Percentiles rank a stretch among this genome's conserved stretches.
phyloP scores from a whole-genome alignment of 495 filamentous ascomycete genomes.

The Aspergillus steynii region DNA sequence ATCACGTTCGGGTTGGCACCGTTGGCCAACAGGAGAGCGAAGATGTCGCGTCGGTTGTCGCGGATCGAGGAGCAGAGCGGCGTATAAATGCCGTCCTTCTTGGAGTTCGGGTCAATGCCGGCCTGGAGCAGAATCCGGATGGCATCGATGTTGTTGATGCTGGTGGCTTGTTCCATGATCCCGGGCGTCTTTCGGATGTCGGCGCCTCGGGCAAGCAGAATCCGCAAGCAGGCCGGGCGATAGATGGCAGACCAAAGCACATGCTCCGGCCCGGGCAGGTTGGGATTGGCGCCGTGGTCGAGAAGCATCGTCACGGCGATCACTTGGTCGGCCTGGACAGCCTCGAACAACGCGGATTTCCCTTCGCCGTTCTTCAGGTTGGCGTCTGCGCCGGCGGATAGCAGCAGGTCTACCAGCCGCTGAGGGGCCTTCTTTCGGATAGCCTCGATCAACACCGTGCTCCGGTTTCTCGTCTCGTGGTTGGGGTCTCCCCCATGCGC shows the following conservation, averaged over 20 bases:
- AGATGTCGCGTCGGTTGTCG: slow-evolving; percentile 51
- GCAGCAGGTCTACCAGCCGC: slow-evolving; percentile 46
- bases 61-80: slow-evolving; percentile 58
- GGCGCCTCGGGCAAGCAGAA: slow-evolving; percentile 50
- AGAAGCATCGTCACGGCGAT: slow-evolving; percentile 52
- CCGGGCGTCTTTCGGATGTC: slow-evolving; percentile 49
- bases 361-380: slow-evolving; percentile 53
- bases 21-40: slow-evolving; percentile 47
- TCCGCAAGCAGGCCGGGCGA: slow-evolving; percentile 50
- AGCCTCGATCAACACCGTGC: slow-evolving; percentile 45
- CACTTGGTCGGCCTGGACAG: slow-evolving; percentile 50
- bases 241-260: slow-evolving; percentile 53
- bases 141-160: slow-evolving; percentile 44
- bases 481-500: slow-evolving; percentile 49
- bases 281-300: slow-evolving; percentile 53
- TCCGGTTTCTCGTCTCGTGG: slow-evolving; percentile 41
- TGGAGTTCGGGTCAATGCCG: slow-evolving; percentile 51
- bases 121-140: slow-evolving; percentile 49
- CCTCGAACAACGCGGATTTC: slow-evolving; percentile 55
- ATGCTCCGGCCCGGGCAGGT: slow-evolving; percentile 51
- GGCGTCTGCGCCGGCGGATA: slow-evolving; percentile 49
- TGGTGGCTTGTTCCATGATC: slow-evolving; percentile 54
- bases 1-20: slow-evolving; percentile 55
- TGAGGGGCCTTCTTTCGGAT: slow-evolving; percentile 46
- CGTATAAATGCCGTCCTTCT: slow-evolving; percentile 58